Base-by-base conservation (phyloP, 352 stramenopile species). In the Globisporangium paddicum region DNA sequence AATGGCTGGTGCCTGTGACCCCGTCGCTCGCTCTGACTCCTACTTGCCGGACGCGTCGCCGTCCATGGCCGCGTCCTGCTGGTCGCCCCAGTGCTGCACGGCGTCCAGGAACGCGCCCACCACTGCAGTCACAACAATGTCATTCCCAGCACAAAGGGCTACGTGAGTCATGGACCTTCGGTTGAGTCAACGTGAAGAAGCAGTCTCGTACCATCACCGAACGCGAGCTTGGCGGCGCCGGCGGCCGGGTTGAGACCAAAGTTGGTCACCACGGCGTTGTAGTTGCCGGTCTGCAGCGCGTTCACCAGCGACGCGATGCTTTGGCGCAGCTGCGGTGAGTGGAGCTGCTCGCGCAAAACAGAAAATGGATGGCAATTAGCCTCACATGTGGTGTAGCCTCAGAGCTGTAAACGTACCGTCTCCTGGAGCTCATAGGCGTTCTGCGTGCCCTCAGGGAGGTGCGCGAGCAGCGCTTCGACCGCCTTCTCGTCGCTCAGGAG, bases 281-380 rank as follows among this genome's bases (percentile, higher is more conserved):
- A 97, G 60, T 97, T 97, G 52, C 90, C 86, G 0, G 86, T 92
- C 61, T 96, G 82, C 37, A 97, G 65, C 42, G 87, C 90, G 25
- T 64, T 79, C 45, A 86, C 79, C 25, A 98, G 79, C 40, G 84
- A 91, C 25, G 68, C 77, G n/a, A 98, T 79, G 61, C 86, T 90
- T 61, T 97, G 90, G 30, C 87, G 87, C 19, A 98, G 73, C 64
- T 97, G 91, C 4, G 91, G 91, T 5, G 84, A 90, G 37, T 71
- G 74, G 40, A 92, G 47, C 84, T 93, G 58, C 25, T 26, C 37
- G 13, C 37, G 45, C 3, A 42, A 16, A 21, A 5, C 2, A n/a
- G 38, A 21, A 9, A 21, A 63, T 19, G 37, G 13, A 41, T 7
- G 16, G 13, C 13, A 41, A 16, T 41, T 41, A 41, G 37, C 11